These are phyloP conservation scores for Cryphonectria nitschkei DNA, from an alignment of 2,329 filamentous ascomycete species.

Conservation along the genomic window DNA sequence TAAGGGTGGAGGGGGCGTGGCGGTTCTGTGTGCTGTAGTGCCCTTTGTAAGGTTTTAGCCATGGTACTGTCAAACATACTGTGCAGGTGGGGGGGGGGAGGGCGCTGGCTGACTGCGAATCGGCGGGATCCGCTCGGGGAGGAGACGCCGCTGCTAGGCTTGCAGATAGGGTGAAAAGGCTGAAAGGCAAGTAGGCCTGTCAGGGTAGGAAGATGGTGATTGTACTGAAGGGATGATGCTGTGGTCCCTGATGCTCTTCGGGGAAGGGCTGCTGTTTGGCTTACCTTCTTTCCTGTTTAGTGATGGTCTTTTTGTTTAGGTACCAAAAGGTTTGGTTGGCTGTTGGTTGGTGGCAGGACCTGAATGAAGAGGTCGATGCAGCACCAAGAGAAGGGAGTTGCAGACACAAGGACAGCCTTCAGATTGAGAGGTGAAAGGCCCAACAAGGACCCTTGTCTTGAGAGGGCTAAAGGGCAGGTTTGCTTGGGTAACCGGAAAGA, in stretches of 20 bases:
- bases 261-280: conserved; percentile 1
- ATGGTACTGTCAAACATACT: background rate
- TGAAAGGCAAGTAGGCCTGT: background rate
- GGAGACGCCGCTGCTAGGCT: background rate
- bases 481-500: background rate
- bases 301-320: conserved; percentile 13
- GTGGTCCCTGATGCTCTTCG: background rate
- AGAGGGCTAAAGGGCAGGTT: background rate
- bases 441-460: background rate
- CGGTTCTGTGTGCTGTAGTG: conserved; percentile 1
- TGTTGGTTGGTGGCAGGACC: background rate
- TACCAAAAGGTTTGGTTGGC: background rate
- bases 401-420: background rate
- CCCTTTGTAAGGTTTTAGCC: background rate
- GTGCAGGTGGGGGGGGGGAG: background rate
- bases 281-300: conserved; percentile 27
- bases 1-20: background rate
- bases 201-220: background rate
- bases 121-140: conserved; percentile 2
- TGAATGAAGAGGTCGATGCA: background rate
- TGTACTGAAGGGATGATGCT: background rate
- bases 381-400: background rate
- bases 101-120: background rate
- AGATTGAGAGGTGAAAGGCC: background rate
- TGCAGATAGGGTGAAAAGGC: background rate